Percentiles rank a stretch among this genome's conserved stretches.
Conservation (phyloP, 2,329 filamentous ascomycete genomes). For the Fusarium sp. region DNA sequence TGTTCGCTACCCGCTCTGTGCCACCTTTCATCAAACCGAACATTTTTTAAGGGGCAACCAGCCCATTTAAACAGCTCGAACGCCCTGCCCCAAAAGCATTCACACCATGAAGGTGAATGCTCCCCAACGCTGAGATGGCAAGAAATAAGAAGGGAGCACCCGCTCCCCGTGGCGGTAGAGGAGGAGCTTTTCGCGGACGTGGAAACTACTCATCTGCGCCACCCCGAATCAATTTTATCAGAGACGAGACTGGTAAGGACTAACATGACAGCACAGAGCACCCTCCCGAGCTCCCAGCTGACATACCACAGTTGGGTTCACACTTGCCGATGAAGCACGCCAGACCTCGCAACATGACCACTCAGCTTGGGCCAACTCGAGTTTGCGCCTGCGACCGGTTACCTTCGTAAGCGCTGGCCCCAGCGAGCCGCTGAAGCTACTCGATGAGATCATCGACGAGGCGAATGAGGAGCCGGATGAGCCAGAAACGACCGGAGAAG, state of each 20-base stretch:
- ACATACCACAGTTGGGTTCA: slow-evolving; percentile 46
- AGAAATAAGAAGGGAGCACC: slow-evolving; percentile 47
- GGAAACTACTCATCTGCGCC: slow-evolving; percentile 21
- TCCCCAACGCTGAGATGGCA: slow-evolving; percentile 31
- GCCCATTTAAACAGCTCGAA: slow-evolving; percentile 2
- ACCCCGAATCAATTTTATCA: slow-evolving; percentile 11
- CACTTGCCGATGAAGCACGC: slow-evolving; percentile 63
- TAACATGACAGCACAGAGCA: background rate
- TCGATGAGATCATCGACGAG: slow-evolving; percentile 50
- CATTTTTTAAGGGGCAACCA: background rate
- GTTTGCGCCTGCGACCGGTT: slow-evolving; percentile 65
- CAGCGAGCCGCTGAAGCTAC: slow-evolving; percentile 64
- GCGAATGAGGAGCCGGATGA: slow-evolving; percentile 2
- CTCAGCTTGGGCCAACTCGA: slow-evolving; percentile 57
- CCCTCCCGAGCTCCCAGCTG: slow-evolving; percentile 8
- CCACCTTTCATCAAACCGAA: slow-evolving; percentile 6
- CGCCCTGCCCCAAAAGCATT: background rate
- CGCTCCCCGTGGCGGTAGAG: slow-evolving; percentile 35
- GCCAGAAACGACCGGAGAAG: background rate
- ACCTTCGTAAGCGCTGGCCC: slow-evolving; percentile 68
- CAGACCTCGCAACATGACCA: slow-evolving; percentile 64
- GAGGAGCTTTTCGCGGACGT: slow-evolving; percentile 25
- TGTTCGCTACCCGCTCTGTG: background rate
- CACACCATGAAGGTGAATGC: slow-evolving; percentile 31
- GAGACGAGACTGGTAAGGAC: slow-evolving; percentile 37